Conservation (phyloP, 2,329 filamentous ascomycete genomes). For the Dothistroma pini region DNA sequence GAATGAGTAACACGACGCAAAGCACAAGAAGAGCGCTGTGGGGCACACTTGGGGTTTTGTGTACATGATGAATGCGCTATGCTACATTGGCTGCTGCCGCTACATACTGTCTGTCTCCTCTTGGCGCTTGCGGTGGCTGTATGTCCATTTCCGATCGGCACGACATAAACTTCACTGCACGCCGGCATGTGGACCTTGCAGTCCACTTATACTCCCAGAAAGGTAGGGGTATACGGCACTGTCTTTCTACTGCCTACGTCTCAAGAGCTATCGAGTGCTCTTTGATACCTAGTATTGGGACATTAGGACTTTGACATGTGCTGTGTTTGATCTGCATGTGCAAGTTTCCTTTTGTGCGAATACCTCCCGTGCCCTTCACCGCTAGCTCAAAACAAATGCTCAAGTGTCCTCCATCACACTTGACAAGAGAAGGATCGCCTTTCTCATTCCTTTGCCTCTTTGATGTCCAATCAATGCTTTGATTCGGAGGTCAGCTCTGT, state of each 20-base stretch:
- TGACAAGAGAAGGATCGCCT: too few relatives aligned
- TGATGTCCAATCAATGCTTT: too few relatives aligned
- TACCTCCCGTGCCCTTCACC: too few relatives aligned
- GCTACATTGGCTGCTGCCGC: not conserved
- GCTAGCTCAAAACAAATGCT: too few relatives aligned
- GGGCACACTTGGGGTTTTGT: not conserved
- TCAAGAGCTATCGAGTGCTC: too few relatives aligned
- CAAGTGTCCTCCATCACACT: too few relatives aligned
- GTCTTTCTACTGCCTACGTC: not conserved
- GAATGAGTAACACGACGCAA: not conserved
- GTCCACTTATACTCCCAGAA: not conserved
- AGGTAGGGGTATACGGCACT: not conserved
- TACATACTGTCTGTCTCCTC: not conserved
- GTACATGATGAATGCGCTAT: not conserved
- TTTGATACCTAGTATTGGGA: too few relatives aligned
- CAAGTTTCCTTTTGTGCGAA: too few relatives aligned
- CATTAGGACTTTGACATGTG: too few relatives aligned
- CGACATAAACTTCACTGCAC: not conserved
- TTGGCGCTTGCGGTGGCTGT: not conserved
- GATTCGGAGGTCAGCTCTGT: too few relatives aligned
- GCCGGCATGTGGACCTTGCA: not conserved
- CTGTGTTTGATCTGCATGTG: too few relatives aligned
- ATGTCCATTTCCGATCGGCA: not conserved
- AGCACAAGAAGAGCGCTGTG: not conserved
- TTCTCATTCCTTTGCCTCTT: too few relatives aligned